Base-by-base conservation (phyloP, 75 land plant species). In the Selaginella moellendorffii region DNA sequence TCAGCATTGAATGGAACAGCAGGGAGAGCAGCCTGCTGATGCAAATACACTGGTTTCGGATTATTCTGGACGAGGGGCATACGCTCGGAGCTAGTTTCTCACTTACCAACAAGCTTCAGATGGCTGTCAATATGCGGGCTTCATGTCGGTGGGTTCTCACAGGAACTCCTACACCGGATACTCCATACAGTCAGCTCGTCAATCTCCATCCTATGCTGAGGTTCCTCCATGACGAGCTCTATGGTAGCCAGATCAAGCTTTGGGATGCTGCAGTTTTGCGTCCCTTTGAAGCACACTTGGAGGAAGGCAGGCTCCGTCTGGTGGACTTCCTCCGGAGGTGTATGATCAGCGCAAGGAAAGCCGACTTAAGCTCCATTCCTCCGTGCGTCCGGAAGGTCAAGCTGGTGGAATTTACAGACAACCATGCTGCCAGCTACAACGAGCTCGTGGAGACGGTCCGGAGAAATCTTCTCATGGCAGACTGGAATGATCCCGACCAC, bases 401-500 rank as follows among this genome's bases (percentile, higher is more conserved):
- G 23, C 76, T 74, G 54, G 67, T 91, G 1, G 46, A 85, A 70
- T 91, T 91, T 52, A 83, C 74, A 46, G 84, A 79, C 54, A 80
- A 85, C 29, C 97, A 91, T 81, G 97, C 95, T 69, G 80, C 63
- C 62, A 85, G 72, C 66, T 91, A 91, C 66, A 91, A 91, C 81
- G 97, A 91, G 61, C 72, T 91, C 58, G 97, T 85, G 26, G 84
- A 80, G 31, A 91, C 97, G 29, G 86, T 88, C 23, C 76, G 88
- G 31, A 85, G 97, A 24, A 91, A 91, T 71, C 84, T 91, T 51
- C 65, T 88, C 61, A 77, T 87, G 86, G 97, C 97, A 63, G 97
- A 91, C 68, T 91, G 97, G 97, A 91, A 84, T 72, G 97, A 91
- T 72, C 95, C 97, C 52, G 80, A 85, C 29, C 97, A 91, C 71